phyloP scores from a whole-genome alignment of 805 yeast species.

The Nakazawaea holstii region DNA sequence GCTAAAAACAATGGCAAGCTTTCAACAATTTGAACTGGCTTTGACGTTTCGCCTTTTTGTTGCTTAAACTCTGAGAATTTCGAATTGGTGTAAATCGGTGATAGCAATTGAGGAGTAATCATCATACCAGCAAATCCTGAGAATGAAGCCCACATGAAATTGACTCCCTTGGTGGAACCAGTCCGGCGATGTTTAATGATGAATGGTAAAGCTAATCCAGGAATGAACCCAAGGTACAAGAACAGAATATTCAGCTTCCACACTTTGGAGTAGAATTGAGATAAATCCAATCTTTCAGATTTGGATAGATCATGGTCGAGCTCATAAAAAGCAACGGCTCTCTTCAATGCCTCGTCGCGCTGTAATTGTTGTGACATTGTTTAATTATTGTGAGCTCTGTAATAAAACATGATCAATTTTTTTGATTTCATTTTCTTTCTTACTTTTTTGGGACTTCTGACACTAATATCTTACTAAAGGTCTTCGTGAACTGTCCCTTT shows the following conservation, averaged over 20 bases:
- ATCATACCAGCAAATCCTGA: conserved; percentile 36
- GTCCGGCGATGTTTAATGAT: conserved; percentile 27
- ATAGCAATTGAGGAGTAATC: conserved; percentile 24
- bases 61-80: conserved; percentile 26
- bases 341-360: conserved; percentile 29
- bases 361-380: not conserved
- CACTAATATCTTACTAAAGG: too few relatives aligned
- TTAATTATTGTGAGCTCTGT: too few relatives aligned
- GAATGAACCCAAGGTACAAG: conserved; percentile 36
- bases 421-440: too few relatives aligned
- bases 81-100: conserved; percentile 25
- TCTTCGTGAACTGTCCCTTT: too few relatives aligned
- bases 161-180: conserved; percentile 29
- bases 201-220: conserved; percentile 39
- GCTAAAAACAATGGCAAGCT: conserved; percentile 20
- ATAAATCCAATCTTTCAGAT: conserved; percentile 36
- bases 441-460: too few relatives aligned
- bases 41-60: conserved; percentile 19
- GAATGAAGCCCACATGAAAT: conserved; percentile 34
- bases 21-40: conserved; percentile 16
- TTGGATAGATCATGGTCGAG: conserved; percentile 37
- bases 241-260: conserved; percentile 27
- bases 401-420: too few relatives aligned
- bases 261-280: conserved; percentile 30
- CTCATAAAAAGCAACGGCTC: conserved; percentile 44